Base-by-base conservation (phyloP, 805 yeast genomes). In the Wickerhamomyces bovis region DNA sequence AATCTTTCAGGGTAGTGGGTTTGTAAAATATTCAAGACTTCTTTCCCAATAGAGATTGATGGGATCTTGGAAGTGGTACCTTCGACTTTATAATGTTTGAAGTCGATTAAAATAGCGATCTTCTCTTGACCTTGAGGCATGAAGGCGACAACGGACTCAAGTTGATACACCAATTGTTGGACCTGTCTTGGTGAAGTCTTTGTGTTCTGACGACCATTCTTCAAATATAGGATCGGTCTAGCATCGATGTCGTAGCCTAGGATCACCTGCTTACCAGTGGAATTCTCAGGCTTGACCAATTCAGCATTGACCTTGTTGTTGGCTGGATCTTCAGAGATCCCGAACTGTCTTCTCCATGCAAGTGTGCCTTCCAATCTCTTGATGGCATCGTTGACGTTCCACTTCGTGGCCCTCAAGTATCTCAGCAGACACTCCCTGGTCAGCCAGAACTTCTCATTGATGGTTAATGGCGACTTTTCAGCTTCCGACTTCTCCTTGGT, bases 81-180 rank as follows among this genome's bases (percentile, higher is more conserved):
- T 20, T 44, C 73, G 46, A 70, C 75, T 13, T 68, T 63, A 49
- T 88, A 81, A 18, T 86, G 82, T 66, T 92, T 88, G 68, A 94
- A 92, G 66, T 94, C 99, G 53, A 94, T 92, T 53, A 95, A 71
- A 44, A 94, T 69, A 1, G 98, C 96, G 45, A 94, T 71, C 12
- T 95, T 84, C 62, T 92, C 99, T 67, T 94, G 99, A 20, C 98
- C 98, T 0, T 89, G 76, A 1, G 97, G 97, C 97, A 94, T 92
- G 65, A 78, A 87, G 65, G 89, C 95, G 47, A 92, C 90, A 39
- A 86, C 96, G 49, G 90, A 76, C 66, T 94, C 99, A 45, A 94
- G 73, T 89, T 85, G 85, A 69, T 75, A 92, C 7, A 94, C 98
- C 63, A 94, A 72, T 63, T 89, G 97, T 66, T 94, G 95, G n/a